phyloP scores from a whole-genome alignment of 805 yeast species.

The Wickerhamomyces subpelliculosus region DNA sequence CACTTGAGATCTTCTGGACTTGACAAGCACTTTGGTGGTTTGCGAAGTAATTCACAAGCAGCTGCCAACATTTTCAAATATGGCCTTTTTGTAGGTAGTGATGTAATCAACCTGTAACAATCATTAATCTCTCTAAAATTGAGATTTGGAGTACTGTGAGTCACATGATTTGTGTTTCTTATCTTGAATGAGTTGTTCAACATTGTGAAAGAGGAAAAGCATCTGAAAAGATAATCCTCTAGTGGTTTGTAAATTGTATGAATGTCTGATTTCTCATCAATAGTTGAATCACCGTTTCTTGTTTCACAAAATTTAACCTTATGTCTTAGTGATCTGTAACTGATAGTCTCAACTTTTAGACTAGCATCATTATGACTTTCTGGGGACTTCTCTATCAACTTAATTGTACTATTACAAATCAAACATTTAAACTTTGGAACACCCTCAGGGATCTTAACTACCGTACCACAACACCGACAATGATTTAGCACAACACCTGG shows the following conservation, averaged over 20 bases:
- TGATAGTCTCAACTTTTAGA: slow-evolving; percentile 3
- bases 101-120: slow-evolving; percentile 38
- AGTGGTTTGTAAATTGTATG: slow-evolving; percentile 39
- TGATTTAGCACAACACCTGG: too few species aligned
- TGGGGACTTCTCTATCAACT: too few species aligned
- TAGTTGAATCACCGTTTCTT: not conserved
- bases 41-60: slow-evolving; percentile 43
- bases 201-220: slow-evolving; percentile 40
- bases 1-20: slow-evolving; percentile 42
- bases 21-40: slow-evolving; percentile 35
- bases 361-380: too few species aligned
- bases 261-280: not conserved
- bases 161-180: slow-evolving; percentile 1
- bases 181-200: slow-evolving; percentile 51
- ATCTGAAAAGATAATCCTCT: slow-evolving; percentile 35
- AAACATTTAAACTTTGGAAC: too few species aligned
- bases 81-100: slow-evolving; percentile 57
- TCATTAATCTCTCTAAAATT: slow-evolving; percentile 40
- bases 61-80: slow-evolving; percentile 47
- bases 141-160: slow-evolving; percentile 31
- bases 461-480: too few species aligned
- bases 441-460: too few species aligned
- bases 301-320: slow-evolving; percentile 5
- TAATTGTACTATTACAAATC: too few species aligned
- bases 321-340: slow-evolving; percentile 1